Evolutionary conservation across 164 flowering plant genomes (phyloP).

Genomic region (Chloranthus sessilifolius): DNA sequence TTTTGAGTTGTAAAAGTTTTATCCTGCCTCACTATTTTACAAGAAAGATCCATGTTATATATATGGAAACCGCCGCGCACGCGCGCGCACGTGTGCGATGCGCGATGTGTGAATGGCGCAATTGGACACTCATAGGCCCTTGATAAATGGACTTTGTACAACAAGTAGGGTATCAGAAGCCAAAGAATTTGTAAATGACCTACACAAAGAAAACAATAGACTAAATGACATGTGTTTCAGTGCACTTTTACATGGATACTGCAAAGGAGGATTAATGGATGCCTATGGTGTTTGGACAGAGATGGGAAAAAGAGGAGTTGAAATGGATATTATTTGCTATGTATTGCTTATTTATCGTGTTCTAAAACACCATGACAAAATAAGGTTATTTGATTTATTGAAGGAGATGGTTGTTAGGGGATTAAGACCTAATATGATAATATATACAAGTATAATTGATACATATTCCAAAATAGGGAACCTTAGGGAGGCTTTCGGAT

Average conservation of each 20-base stretch:
- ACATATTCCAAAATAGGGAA: conserved; percentile 52
- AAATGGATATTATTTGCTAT: conserved; percentile 74
- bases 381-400: conserved; percentile 28
- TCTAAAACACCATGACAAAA: conserved; percentile 33
- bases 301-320: conserved; percentile 60
- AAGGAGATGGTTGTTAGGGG: conserved; percentile 58
- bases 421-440: conserved; percentile 60
- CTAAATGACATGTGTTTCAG: conserved; percentile 74
- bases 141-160: conserved; percentile 74
- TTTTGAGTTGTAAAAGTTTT: no score
- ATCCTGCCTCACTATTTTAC: no score
- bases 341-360: conserved; percentile 62
- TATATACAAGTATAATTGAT: conserved; percentile 78
- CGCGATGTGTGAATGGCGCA: no score
- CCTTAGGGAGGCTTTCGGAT: conserved; percentile 46
- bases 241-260: conserved; percentile 68
- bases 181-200: conserved; percentile 61
- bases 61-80: no score
- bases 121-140: conserved; percentile 72
- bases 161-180: conserved; percentile 69
- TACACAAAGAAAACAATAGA: conserved; percentile 38
- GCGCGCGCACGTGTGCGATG: no score
- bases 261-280: conserved; percentile 72
- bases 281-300: conserved; percentile 48
- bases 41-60: no score